These are phyloP conservation scores for Fraxinus greggii DNA, from an alignment of 305 asterid genomes.

Conservation along the genomic window DNA sequence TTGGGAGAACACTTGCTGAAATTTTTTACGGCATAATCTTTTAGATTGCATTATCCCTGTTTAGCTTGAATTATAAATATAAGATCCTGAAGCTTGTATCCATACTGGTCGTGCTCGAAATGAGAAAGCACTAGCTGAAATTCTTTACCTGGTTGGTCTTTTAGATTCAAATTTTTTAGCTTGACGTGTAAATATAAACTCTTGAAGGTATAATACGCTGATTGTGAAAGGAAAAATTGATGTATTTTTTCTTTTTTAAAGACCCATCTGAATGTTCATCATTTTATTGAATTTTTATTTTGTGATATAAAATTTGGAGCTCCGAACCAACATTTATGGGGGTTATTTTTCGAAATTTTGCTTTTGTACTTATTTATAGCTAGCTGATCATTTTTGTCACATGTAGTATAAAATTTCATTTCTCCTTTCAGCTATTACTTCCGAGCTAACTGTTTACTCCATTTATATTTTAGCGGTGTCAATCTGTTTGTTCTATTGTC, in stretches of 20 bases:
- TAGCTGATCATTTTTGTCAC: conserved; percentile 3
- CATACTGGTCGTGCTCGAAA: neutral
- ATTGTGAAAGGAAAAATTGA: neutral
- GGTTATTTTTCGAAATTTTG: neutral
- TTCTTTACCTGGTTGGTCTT: neutral
- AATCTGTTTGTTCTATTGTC: neutral
- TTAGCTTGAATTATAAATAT: neutral
- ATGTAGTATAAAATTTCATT: neutral
- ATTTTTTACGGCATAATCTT: neutral
- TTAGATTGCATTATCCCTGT: neutral
- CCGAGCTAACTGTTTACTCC: neutral
- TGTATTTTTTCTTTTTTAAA: neutral
- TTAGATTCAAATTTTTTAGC: neutral
- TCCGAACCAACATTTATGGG: neutral
- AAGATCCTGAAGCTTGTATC: neutral
- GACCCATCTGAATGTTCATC: neutral
- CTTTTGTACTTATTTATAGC: neutral
- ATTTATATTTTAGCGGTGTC: neutral
- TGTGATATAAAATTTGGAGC: neutral
- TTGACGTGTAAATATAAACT: neutral
- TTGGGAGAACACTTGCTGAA: neutral
- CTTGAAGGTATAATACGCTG: neutral
- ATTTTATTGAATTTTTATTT: neutral
- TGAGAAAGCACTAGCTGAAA: neutral
- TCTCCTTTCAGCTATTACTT: conserved; percentile 1